These are phyloP conservation scores for Starmerella bombi DNA, from an alignment of 805 yeast species.

Conservation along the genomic window DNA sequence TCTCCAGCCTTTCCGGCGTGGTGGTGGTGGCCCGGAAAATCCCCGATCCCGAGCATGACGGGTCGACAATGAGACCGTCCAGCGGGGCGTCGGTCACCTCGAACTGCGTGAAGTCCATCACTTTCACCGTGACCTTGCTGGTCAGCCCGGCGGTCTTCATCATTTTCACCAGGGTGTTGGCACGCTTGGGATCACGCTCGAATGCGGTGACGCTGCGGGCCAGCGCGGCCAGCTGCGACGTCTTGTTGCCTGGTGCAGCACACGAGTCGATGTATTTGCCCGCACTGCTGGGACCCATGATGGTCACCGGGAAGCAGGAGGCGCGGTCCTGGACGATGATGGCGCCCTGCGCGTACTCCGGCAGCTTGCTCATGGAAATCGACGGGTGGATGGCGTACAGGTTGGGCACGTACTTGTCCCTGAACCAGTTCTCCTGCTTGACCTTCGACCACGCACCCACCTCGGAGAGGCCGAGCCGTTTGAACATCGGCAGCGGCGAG, in stretches of 20 bases:
- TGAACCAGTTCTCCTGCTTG: slow-evolving; percentile 30
- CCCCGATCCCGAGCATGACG: slow-evolving; percentile 96
- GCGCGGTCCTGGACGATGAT: slow-evolving; percentile 92
- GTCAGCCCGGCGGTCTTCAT: slow-evolving; percentile 59
- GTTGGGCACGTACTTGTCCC: slow-evolving; percentile 61
- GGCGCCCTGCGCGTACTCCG: slow-evolving; percentile 58
- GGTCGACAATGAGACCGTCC: slow-evolving; percentile 81
- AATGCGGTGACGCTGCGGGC: slow-evolving; percentile 49
- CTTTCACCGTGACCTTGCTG: slow-evolving; percentile 32
- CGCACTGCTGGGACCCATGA: slow-evolving; percentile 43
- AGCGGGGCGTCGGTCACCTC: slow-evolving; percentile 40
- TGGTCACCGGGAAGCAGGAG: slow-evolving; percentile 89
- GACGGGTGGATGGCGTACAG: slow-evolving; percentile 72
- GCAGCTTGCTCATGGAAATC: slow-evolving; percentile 54
- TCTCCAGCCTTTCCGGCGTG: slow-evolving; percentile 42
- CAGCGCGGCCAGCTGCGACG: slow-evolving; percentile 76
- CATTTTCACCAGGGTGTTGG: slow-evolving; percentile 61
- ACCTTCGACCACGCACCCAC: slow-evolving; percentile 25
- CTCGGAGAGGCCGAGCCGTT: slow-evolving; percentile 6
- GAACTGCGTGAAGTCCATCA: slow-evolving; percentile 49
- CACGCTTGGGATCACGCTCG: slow-evolving; percentile 69
- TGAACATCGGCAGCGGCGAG: slow-evolving; percentile 26
- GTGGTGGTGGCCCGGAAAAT: slow-evolving; percentile 43
- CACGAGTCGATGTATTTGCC: slow-evolving; percentile 68
- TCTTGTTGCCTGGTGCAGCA: slow-evolving; percentile 97